Percentiles rank a stretch among this genome's conserved stretches.
Conservation (phyloP, 108 stramenopile species). For the Cylindrotheca fusiformis region DNA sequence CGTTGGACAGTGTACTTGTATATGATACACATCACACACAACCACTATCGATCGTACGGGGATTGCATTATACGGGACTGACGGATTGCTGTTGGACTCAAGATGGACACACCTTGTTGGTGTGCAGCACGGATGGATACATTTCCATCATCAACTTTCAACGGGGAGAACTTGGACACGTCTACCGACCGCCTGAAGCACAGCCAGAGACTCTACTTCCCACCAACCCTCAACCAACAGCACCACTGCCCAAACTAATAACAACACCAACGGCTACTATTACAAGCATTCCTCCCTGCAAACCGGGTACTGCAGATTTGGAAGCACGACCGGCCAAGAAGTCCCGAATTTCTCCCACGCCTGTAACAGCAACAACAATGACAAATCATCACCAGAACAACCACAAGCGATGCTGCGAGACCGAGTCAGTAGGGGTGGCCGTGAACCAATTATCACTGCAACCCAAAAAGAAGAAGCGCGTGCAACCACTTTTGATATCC, state of each 20-base stretch:
- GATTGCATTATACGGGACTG: conserved; percentile 86
- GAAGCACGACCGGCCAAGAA: conserved; percentile 35
- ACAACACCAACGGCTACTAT: not conserved
- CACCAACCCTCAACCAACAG: not conserved
- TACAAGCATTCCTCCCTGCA: conserved; percentile 27
- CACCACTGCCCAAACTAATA: not conserved
- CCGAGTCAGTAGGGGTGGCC: conserved; percentile 26
- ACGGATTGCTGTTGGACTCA: conserved; percentile 83
- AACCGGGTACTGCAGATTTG: conserved; percentile 28
- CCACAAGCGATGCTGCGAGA: conserved; percentile 3
- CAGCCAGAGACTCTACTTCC: not conserved
- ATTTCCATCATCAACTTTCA: conserved; percentile 73
- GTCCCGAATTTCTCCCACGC: conserved; percentile 24
- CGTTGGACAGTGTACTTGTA: conserved; percentile 68
- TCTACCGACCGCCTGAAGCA: conserved; percentile 3
- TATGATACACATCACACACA: conserved; percentile 77
- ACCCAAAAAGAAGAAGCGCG: conserved; percentile 48
- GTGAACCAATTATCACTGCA: conserved; percentile 26
- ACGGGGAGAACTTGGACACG: conserved; percentile 72
- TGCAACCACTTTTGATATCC: conserved; percentile 32
- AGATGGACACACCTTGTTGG: conserved; percentile 74
- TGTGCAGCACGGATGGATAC: conserved; percentile 86
- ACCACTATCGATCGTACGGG: conserved; percentile 63
- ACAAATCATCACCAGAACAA: not conserved
- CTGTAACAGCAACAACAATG: not conserved